Conservation (phyloP, 192 early-diverging fungal genomes). For the Backusella westeae region DNA sequence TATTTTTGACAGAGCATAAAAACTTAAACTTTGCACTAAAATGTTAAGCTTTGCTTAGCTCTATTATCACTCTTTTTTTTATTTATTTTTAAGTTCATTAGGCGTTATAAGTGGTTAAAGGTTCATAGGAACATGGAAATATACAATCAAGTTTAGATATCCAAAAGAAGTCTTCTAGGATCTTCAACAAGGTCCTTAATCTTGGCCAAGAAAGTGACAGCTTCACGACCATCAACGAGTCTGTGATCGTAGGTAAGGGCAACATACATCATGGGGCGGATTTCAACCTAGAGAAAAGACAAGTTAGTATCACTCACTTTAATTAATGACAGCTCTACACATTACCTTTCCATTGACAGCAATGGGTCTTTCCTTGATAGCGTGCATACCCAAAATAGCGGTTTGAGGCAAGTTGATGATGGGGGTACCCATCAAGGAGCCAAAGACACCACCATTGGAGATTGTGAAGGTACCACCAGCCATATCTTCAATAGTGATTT, state of each 20-base stretch:
- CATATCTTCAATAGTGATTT: conserved; percentile 97
- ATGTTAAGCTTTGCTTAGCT: not conserved
- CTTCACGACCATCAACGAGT: conserved; percentile 98
- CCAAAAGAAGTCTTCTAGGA: conserved; percentile 86
- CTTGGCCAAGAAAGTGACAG: conserved; percentile 96
- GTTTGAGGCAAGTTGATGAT: conserved; percentile 98
- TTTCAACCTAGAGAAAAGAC: conserved; percentile 55
- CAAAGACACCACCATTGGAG: conserved; percentile 98
- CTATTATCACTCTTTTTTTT: conserved; percentile 5
- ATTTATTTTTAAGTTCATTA: not conserved
- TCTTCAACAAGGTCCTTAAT: conserved; percentile 97
- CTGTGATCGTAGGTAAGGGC: conserved; percentile 99
- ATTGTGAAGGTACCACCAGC: conserved; percentile 99
- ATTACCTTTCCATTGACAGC: conserved; percentile 83
- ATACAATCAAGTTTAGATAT: conserved; percentile 59
- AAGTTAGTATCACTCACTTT: not conserved
- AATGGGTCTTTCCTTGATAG: conserved; percentile 94
- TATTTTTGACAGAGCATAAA: not conserved
- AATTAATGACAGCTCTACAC: not conserved
- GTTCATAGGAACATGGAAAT: not conserved
- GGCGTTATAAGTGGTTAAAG: not conserved
- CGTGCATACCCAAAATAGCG: conserved; percentile 99
- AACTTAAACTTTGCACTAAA: not conserved
- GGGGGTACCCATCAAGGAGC: conserved; percentile 95
- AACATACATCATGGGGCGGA: conserved; percentile 96